phyloP scores from a whole-genome alignment of 148 eudicot species.

The Chenopodium berlandieri region DNA sequence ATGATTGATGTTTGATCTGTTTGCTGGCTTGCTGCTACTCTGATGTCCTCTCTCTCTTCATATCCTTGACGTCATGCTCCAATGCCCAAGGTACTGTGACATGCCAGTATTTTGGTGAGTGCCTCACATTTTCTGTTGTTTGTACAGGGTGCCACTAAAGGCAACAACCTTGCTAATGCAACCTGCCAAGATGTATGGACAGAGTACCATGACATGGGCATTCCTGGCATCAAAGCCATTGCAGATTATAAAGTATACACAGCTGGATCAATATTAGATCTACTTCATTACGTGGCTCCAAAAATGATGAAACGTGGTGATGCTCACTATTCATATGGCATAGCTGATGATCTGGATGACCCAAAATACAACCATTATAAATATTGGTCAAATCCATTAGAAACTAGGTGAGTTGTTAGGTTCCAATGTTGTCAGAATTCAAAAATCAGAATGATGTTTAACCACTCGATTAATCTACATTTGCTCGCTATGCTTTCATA shows the following conservation, averaged over 20 bases:
- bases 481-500: background rate
- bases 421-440: background rate
- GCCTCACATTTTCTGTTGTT: slow-evolving; percentile 1
- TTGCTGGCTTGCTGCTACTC: background rate
- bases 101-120: background rate
- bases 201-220: slow-evolving; percentile 86
- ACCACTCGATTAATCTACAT: background rate
- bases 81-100: background rate
- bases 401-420: slow-evolving; percentile 54
- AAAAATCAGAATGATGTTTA: background rate
- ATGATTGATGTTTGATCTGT: background rate
- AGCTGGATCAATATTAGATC: slow-evolving; percentile 60
- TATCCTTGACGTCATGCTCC: background rate
- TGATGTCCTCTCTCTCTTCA: background rate
- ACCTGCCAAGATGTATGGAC: slow-evolving; percentile 85
- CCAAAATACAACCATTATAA: slow-evolving; percentile 63
- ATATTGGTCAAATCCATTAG: slow-evolving; percentile 92
- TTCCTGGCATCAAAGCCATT: slow-evolving; percentile 64
- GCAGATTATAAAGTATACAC: slow-evolving; percentile 75
- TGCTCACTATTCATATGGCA: slow-evolving; percentile 84
- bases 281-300: slow-evolving; percentile 80
- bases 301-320: slow-evolving; percentile 89
- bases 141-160: slow-evolving; percentile 75
- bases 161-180: slow-evolving; percentile 60
- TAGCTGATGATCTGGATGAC: slow-evolving; percentile 85